Base-by-base conservation (phyloP, 257 asterid species). In the Primulina huaijiensis region DNA sequence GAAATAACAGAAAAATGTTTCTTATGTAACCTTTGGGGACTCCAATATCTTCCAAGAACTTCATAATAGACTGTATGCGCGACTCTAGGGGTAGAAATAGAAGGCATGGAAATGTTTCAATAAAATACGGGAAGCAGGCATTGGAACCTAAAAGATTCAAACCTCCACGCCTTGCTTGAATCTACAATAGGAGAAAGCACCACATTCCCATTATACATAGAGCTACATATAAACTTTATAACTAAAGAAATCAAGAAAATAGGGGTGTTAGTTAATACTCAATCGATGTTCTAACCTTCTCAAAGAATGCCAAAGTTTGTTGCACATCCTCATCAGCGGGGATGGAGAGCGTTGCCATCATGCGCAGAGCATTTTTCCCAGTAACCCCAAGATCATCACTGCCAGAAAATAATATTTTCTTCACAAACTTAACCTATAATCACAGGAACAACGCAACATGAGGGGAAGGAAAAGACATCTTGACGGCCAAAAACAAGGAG, bases 101-200 rank as follows among this genome's bases (percentile, higher is more conserved):
- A 78, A 93, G 87, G 74, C 84, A 88, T 38, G 99, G 99, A 77
- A 90, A 93, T 59, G 99, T 86, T 83, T 90, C 97, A 34, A 93
- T 77, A 55, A 90, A 96, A 76, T 76, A 76, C 52, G 85, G 86
- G 70, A 93, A 83, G 67, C 96, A 81, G 67, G 95, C 81, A 69
- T 79, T 82, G 11, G 83, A 78, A 74, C 87, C 90, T 83, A 93
- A 77, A 70, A 76, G 77, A 72, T 80, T 78, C 77, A 93, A 75
- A 71, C 99, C 99, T 77, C 97, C 97, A 56, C 99, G 97, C 84
- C 91, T 84, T 62, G 99, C 99, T 79, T 90, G 92, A 67, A 93
- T 82, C 99, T 93, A 72, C 69, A 61, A 65, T 11, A 27, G 14
- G 52, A 35, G 69, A 72, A 53, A 65, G 10, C 62, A 46, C 9